Evolutionary conservation across 139 green algal genomes (phyloP), one percentile per base, ranked within the genome.

Genomic region (Micractinium sp.): DNA sequence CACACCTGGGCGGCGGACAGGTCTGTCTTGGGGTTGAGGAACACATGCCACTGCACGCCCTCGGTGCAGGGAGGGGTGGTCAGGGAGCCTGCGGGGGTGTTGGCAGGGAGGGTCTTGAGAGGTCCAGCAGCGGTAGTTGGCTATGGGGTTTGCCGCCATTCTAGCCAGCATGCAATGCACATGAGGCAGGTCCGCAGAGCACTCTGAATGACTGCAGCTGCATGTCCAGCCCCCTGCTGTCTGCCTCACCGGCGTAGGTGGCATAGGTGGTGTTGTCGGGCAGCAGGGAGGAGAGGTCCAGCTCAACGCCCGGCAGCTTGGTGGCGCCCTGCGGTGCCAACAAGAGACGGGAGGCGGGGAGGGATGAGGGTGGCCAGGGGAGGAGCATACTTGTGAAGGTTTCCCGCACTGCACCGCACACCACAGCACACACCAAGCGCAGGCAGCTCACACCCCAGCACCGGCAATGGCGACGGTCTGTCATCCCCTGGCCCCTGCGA

Each of bases 1-100:
- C 74, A 80, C 74, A 80, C 74, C 74, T 80, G 74, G 33, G 74
- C 74, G 22, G 74, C 74, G 74, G 23, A 38, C 33, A 80, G 74
- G 33, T 29, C 20, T 9, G 25, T 22, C n/a, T 80, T 47, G 33
- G 74, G 36, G n/a, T 80, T 38, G n/a, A 80, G 33, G 16, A 80
- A 53, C 35, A 80, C 74, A 33, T 80, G 74, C 74, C 74, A 80
- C 74, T 80, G 74, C 74, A 53, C 38, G 77, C 77, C 38, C 39
- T 82, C 39, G 38, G 77, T 35, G 77, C 77, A 82, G 39, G 77
- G 77, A 39, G 38, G 39, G 27, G 77, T 39, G 39, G 77, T 60
- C 39, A 82, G 77, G 38, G 39, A 66, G 77, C 77, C 38, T 78
- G 71, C n/a, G 5, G 31, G 71, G 31, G 27, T 3, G 15, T 35